Conservation (phyloP, 2,329 filamentous ascomycete genomes). For the Cordyceps militaris region DNA sequence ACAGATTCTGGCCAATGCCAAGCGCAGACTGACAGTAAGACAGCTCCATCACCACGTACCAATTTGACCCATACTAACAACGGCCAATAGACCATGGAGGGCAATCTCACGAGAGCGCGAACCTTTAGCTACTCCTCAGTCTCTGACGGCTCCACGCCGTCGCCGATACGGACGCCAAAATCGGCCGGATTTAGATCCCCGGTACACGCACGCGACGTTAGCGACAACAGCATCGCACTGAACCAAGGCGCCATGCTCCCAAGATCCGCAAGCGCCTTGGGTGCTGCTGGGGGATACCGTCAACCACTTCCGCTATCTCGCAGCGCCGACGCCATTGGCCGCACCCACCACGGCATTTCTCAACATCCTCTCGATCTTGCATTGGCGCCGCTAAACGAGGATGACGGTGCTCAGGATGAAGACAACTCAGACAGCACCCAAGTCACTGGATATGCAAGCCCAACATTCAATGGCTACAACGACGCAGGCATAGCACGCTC, state of each 20-base stretch:
- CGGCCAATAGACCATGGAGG: constrained; percentile 73
- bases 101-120: constrained; percentile 74
- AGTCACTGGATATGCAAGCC: constrained; percentile 36
- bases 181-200: constrained; percentile 17
- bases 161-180: constrained; percentile 36
- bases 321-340: constrained; percentile 35
- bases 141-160: constrained; percentile 47
- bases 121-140: constrained; percentile 43
- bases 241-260: constrained; percentile 32
- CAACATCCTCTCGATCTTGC: constrained; percentile 34
- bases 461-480: constrained; percentile 34
- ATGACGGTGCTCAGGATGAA: constrained; percentile 32
- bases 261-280: constrained; percentile 58
- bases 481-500: constrained; percentile 53
- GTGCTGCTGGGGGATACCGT: constrained; percentile 51
- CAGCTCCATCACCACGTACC: background rate
- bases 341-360: constrained; percentile 30
- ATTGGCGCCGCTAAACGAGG: constrained; percentile 50
- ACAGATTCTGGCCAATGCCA: constrained; percentile 86
- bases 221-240: constrained; percentile 23
- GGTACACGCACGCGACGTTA: constrained; percentile 24
- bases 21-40: constrained; percentile 76
- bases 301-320: constrained; percentile 39
- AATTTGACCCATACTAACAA: background rate
- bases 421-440: constrained; percentile 27